Base-by-base conservation (phyloP, 2,329 filamentous ascomycete species). In the Mollisia scopiformis region DNA sequence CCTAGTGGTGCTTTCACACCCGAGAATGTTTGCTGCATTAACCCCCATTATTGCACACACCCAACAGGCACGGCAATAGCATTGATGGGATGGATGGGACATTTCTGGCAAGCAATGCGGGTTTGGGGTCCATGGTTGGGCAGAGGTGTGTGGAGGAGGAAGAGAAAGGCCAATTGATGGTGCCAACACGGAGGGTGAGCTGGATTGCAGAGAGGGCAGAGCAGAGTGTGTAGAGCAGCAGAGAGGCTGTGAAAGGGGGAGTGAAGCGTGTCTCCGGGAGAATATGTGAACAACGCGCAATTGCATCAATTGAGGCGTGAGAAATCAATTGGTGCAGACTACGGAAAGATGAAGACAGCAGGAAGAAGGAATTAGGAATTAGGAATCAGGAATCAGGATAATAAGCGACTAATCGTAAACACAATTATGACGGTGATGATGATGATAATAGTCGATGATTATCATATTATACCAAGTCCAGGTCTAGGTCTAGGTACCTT, bases 181-280 rank as follows among this genome's bases (percentile, higher is more conserved):
- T n/a, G 27, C 25, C 37, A 37, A 55, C 53, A 47, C 46, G 16
- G 13, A 23, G 25, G 11, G 39, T 31, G 37, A 41, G 53, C 37
- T 51, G 27, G 49, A 55, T 28, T 46, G 28, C 37, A 39, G n/a
- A n/a, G n/a, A n/a, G n/a, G n/a, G n/a, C n/a, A n/a, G n/a, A n/a
- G n/a, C n/a, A n/a, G n/a, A n/a, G 33, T 30, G n/a, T 7, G 50
- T 4, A n/a, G 21, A 2, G 28, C 13, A 35, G n/a, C 21, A 10
- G 53, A 55, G 52, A n/a, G 8, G 52, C n/a, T n/a, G n/a, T n/a
- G n/a, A n/a, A 41, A 10, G 47, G n/a, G n/a, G 25, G 11, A 50
- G 25, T 21, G 47, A 13, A 10, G 6, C 19, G 10, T 13, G 11
- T 13, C 11, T 19, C 25, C 49, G 28, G 46, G 2, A 51, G 49